phyloP scores from a whole-genome alignment of 768 basidiomycete species.

The Tephrocybe sp. region DNA sequence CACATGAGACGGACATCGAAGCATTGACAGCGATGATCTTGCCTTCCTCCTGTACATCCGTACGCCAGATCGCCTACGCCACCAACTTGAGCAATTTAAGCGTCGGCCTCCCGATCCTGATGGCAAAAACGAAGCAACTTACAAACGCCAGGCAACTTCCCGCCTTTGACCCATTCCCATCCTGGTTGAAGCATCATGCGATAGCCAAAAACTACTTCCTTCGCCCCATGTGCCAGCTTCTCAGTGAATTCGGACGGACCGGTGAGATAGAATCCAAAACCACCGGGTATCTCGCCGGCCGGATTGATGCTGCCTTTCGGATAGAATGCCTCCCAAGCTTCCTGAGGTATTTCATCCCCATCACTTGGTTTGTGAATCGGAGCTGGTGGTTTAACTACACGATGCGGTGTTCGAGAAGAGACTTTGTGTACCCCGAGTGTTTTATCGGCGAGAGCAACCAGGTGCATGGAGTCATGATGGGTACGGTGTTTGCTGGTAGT shows the following conservation, averaged over 20 bases:
- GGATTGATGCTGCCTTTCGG: slow-evolving; percentile 63
- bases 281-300: slow-evolving; percentile 46
- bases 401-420: slow-evolving; percentile 33
- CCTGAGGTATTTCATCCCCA: slow-evolving; percentile 18
- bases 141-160: slow-evolving; percentile 75
- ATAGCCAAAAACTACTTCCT: slow-evolving; percentile 62
- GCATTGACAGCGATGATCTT: slow-evolving; percentile 60
- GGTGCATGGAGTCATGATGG: slow-evolving; percentile 17
- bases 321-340: slow-evolving; percentile 63
- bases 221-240: slow-evolving; percentile 36
- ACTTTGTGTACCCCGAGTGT: slow-evolving; percentile 50
- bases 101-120: background rate
- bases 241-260: slow-evolving; percentile 47
- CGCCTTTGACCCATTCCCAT: slow-evolving; percentile 72
- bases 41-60: slow-evolving; percentile 65
- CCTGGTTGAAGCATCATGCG: slow-evolving; percentile 59
- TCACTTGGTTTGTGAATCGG: slow-evolving; percentile 9
- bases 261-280: slow-evolving; percentile 67
- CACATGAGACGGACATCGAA: slow-evolving; percentile 76
- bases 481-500: slow-evolving; percentile 33
- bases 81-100: slow-evolving; percentile 38
- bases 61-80: slow-evolving; percentile 58
- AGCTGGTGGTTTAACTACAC: slow-evolving; percentile 28
- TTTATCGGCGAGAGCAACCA: slow-evolving; percentile 38
- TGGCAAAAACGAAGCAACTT: slow-evolving; percentile 24